phyloP scores from a whole-genome alignment of 805 yeast species.

The Ogataea thermomethanolica region DNA sequence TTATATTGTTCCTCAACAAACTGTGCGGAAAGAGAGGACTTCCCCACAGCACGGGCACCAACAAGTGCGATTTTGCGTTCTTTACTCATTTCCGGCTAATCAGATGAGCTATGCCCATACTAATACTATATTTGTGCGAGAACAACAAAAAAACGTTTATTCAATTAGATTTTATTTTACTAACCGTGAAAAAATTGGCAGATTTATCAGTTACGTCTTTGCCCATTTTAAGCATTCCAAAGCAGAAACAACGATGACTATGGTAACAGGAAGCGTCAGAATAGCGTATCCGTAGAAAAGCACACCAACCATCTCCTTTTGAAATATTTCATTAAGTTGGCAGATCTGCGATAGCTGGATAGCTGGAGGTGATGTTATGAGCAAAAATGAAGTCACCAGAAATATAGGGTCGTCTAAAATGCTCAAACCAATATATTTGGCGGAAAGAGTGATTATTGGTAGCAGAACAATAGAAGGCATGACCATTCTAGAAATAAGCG shows the following conservation, averaged over 20 bases:
- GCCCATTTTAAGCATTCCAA: constrained; percentile 49
- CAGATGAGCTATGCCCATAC: not conserved
- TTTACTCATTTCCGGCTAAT: constrained; percentile 29
- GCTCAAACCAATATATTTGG: constrained; percentile 60
- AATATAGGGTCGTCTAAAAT: constrained; percentile 81
- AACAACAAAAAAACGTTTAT: not conserved
- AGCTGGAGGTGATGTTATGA: constrained; percentile 80
- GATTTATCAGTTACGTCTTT: constrained; percentile 7
- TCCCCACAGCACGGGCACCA: constrained; percentile 85
- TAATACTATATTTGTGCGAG: not conserved
- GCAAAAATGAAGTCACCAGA: constrained; percentile 67
- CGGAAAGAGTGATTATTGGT: constrained; percentile 63
- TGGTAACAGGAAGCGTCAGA: constrained; percentile 72
- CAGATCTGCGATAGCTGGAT: constrained; percentile 80
- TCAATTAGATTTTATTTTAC: constrained; percentile 1
- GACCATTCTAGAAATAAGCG: constrained; percentile 74
- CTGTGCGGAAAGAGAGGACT: constrained; percentile 79
- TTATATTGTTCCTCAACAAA: constrained; percentile 86
- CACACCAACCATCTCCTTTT: constrained; percentile 79
- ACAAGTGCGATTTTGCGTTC: constrained; percentile 81
- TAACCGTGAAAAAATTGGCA: constrained; percentile 5
- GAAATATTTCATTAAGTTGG: constrained; percentile 70
- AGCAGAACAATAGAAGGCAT: constrained; percentile 65
- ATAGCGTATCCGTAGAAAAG: constrained; percentile 80
- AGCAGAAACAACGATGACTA: constrained; percentile 64